Evolutionary conservation across 768 basidiomycete species (phyloP).

Genomic region (Tulasnella calospora): DNA sequence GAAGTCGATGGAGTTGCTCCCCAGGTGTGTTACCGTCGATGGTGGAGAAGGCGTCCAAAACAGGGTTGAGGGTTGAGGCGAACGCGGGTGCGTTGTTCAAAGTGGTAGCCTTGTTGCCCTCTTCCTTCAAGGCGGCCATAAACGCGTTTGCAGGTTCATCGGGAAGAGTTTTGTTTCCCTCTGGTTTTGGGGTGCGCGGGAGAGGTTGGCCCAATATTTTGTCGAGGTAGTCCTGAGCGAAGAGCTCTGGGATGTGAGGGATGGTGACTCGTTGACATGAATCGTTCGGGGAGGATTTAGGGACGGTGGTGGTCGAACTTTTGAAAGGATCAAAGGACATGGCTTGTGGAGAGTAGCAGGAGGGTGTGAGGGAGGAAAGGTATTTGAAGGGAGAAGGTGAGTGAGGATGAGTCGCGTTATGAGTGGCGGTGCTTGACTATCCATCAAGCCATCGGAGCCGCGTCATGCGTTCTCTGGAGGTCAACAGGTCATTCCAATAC

Average conservation of each 20-base stretch:
- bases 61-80: conserved; percentile 47
- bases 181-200: background rate
- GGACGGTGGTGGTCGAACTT: conserved; percentile 7
- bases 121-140: conserved; percentile 50
- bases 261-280: conserved; percentile 41
- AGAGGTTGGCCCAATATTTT: conserved; percentile 44
- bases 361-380: background rate
- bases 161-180: background rate
- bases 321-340: conserved; percentile 26
- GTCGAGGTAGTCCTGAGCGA: conserved; percentile 53
- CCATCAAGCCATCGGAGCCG: background rate
- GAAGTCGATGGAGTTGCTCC: conserved; percentile 36
- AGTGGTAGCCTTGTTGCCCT: conserved; percentile 46
- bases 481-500: background rate
- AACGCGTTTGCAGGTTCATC: conserved; percentile 37
- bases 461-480: background rate
- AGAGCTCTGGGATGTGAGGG: conserved; percentile 56
- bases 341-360: background rate
- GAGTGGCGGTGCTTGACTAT: background rate
- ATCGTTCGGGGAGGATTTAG: conserved; percentile 16
- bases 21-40: conserved; percentile 36
- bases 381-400: background rate
- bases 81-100: conserved; percentile 50
- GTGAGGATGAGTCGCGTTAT: background rate
- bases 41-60: conserved; percentile 55